These are phyloP conservation scores for Salvia hispanica DNA, from an alignment of 257 asterid genomes.

Conservation along the genomic window DNA sequence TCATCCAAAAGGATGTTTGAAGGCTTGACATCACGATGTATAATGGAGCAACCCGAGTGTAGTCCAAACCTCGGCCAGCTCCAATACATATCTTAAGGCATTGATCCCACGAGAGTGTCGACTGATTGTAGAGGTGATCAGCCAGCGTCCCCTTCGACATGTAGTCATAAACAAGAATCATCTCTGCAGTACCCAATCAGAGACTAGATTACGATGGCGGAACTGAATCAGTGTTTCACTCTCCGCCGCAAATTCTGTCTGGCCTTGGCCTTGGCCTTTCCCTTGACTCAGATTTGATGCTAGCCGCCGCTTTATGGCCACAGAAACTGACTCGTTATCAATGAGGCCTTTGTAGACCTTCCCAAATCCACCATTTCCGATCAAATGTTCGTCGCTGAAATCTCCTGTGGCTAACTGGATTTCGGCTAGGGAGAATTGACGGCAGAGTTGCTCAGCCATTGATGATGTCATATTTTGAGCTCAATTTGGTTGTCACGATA, in stretches of 20 bases:
- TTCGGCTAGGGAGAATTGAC: slow-evolving; percentile 11
- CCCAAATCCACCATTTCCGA: slow-evolving; percentile 24
- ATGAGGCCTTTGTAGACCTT: slow-evolving; percentile 16
- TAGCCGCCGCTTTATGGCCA: slow-evolving; percentile 13
- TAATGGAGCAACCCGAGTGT: slow-evolving; percentile 20
- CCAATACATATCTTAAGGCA: slow-evolving; percentile 17
- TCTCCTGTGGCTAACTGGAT: slow-evolving; percentile 1
- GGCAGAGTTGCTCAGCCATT: background rate
- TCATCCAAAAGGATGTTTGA: background rate
- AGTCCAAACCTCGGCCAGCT: slow-evolving; percentile 18
- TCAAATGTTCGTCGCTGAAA: background rate
- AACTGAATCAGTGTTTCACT: background rate
- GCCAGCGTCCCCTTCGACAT: slow-evolving; percentile 12
- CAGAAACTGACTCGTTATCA: background rate
- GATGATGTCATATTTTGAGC: background rate
- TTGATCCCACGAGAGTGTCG: background rate
- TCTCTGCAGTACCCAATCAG: slow-evolving; percentile 18
- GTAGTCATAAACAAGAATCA: slow-evolving; percentile 17
- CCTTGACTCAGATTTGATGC: background rate
- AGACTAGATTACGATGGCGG: background rate
- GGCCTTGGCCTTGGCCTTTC: slow-evolving; percentile 25
- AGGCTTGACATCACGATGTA: slow-evolving; percentile 28
- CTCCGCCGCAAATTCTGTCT: background rate
- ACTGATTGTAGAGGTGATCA: background rate
- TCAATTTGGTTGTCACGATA: too few relatives aligned